These are phyloP conservation scores for Ceratocystis harringtonii DNA, from an alignment of 2,329 filamentous ascomycete species.

Conservation along the genomic window DNA sequence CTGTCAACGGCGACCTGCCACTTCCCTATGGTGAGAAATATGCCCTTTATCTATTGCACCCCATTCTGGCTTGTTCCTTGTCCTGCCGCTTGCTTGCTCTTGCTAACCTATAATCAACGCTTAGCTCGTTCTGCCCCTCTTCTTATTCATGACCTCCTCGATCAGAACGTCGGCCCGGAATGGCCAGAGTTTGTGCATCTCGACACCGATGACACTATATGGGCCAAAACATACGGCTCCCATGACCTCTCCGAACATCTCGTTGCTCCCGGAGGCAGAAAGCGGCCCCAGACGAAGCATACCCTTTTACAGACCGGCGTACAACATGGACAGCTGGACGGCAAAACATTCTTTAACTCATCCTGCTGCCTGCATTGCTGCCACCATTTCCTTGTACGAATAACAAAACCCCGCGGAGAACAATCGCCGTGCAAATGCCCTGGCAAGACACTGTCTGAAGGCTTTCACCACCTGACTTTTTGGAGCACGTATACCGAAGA, in stretches of 20 bases:
- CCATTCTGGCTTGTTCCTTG: not conserved
- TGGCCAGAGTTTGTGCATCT: conserved; percentile 17
- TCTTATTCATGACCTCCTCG: conserved; percentile 18
- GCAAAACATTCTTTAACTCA: conserved; percentile 8
- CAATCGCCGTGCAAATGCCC: conserved; percentile 16
- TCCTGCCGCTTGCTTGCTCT: not conserved
- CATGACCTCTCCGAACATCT: conserved; percentile 8
- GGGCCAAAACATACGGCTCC: conserved; percentile 8
- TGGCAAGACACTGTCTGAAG: conserved; percentile 9
- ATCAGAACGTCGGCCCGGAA: conserved; percentile 17
- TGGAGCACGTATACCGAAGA: conserved; percentile 10
- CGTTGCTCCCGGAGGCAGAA: conserved; percentile 11
- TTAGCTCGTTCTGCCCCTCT: conserved; percentile 18
- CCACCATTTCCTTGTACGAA: conserved; percentile 14
- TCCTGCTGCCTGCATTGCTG: conserved; percentile 16
- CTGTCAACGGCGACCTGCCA: conserved; percentile 13
- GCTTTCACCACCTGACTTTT: conserved; percentile 16
- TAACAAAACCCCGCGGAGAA: conserved; percentile 9
- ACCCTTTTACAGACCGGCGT: conserved; percentile 13
- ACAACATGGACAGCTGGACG: conserved; percentile 12
- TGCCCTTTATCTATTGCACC: not conserved
- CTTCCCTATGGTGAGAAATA: conserved; percentile 16
- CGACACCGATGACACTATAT: conserved; percentile 8
- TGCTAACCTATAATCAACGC: not conserved
- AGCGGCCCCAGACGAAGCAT: conserved; percentile 15